These are phyloP conservation scores for Penicillium nordicum DNA, from an alignment of 2,329 filamentous ascomycete genomes.

Conservation along the genomic window DNA sequence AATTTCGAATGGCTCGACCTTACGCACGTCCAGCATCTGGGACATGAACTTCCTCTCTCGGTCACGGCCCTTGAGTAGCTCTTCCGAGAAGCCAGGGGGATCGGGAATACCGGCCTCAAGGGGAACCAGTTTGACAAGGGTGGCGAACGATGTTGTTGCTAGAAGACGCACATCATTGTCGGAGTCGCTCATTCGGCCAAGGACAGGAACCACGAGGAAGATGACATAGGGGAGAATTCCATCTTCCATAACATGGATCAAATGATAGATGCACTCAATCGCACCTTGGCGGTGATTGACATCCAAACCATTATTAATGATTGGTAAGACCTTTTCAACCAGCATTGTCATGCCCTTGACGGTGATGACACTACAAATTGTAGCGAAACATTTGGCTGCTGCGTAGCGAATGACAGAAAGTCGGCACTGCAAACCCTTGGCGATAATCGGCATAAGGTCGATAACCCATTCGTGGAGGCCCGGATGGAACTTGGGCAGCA, in stretches of 20 bases:
- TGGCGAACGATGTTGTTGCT: constrained; percentile 94
- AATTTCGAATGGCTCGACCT: constrained; percentile 89
- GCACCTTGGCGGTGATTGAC: constrained; percentile 87
- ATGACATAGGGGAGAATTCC: constrained; percentile 95
- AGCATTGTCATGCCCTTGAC: constrained; percentile 94
- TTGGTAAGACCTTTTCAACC: constrained; percentile 87
- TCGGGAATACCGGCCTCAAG: constrained; percentile 96
- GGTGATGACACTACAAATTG: constrained; percentile 93
- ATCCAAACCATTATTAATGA: constrained; percentile 86
- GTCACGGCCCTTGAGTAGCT: constrained; percentile 84
- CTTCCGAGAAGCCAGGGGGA: constrained; percentile 84
- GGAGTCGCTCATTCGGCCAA: constrained; percentile 97
- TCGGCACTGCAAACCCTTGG: constrained; percentile 80
- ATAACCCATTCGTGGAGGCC: constrained; percentile 77
- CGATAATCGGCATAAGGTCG: constrained; percentile 77
- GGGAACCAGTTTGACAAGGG: constrained; percentile 92
- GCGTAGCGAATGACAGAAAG: constrained; percentile 93
- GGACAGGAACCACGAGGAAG: constrained; percentile 94
- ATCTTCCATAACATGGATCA: constrained; percentile 98
- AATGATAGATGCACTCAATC: constrained; percentile 91
- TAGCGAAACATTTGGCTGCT: constrained; percentile 95
- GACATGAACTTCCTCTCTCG: constrained; percentile 94
- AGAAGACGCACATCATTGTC: constrained; percentile 93
- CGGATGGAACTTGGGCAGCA: constrained; percentile 82
- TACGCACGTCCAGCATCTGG: constrained; percentile 93